Evolutionary conservation across 75 land plant genomes (phyloP).

Genomic region (Chamaecyparis obtusa): DNA sequence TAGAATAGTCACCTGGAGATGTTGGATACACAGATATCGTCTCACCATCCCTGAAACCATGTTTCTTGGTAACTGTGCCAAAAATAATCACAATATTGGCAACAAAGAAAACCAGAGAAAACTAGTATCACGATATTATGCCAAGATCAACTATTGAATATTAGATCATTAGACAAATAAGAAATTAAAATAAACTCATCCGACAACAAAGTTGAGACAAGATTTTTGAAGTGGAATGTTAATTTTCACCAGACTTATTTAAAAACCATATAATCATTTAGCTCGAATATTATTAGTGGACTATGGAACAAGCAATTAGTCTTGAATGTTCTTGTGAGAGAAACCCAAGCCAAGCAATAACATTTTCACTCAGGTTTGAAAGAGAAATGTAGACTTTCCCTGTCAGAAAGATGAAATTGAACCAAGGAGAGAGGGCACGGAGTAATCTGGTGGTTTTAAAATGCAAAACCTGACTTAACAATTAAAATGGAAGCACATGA

Average conservation of each 20-base stretch:
- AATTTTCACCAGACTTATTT: too few species aligned
- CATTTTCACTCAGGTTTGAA: neutral
- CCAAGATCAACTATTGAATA: too few species aligned
- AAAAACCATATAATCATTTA: neutral
- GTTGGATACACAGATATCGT: neutral
- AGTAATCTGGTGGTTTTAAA: neutral
- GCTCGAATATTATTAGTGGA: neutral
- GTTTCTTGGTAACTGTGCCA: neutral
- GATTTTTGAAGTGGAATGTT: too few species aligned
- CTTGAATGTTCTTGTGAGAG: neutral
- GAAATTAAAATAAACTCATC: too few species aligned
- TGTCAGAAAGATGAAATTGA: neutral
- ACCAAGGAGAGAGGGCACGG: neutral
- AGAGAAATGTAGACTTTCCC: neutral
- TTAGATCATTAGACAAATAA: too few species aligned
- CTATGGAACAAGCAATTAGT: neutral
- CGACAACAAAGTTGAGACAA: too few species aligned
- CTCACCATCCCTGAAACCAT: neutral
- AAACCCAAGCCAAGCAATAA: neutral
- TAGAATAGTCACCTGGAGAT: neutral
- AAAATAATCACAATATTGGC: neutral
- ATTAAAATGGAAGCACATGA: neutral
- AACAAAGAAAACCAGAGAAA: neutral
- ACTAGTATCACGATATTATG: too few species aligned
- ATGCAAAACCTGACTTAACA: neutral